Base-by-base conservation (phyloP, 108 stramenopile genomes). In the Licmophora abbreviata region DNA sequence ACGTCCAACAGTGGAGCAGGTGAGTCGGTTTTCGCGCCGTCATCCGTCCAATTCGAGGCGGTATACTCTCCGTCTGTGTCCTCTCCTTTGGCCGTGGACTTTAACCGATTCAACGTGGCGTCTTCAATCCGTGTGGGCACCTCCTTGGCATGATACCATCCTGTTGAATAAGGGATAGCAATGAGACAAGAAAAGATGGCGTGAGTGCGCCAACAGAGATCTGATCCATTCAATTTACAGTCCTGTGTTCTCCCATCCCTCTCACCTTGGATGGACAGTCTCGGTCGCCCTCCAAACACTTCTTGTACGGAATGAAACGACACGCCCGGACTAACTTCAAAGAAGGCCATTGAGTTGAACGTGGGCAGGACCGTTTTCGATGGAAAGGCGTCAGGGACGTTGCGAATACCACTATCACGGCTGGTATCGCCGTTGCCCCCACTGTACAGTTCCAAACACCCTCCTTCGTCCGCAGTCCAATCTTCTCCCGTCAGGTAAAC, bases 241-340 rank as follows among this genome's bases (percentile, higher is more conserved):
- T n/a, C n/a, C n/a, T n/a, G n/a, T n/a, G n/a, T n/a, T n/a, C n/a
- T n/a, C n/a, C n/a, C n/a, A n/a, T n/a, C n/a, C n/a, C n/a, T n/a
- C 70, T 74, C 68, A 29, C 81, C 83, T 44, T 91, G 90, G 12
- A 97, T 69, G 40, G 88, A 89, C 20, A 97, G 64, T 36, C 96
- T 58, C 15, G 93, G 94, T 30, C 90, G 71, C 54, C 92, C 89
- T 26, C 85, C 84, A 43, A 89, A 79, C 1, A 96, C 97, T 76
- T 97, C 97, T 59, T 96, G 94, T 22, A 97, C 95, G 1, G 92
- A 83, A 72, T 97, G 97, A 58, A 93, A 95, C 9, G 91, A 92
- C 31, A 71, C 50, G 1, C 94, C 94, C 9, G 95, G 95, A 51
- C 75, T 48, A 2, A 97, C 97, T 17, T 69, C 79, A 51, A 97